Evolutionary conservation across 179 eudicot genomes (phyloP).

Genomic region (Beta corolliflora): DNA sequence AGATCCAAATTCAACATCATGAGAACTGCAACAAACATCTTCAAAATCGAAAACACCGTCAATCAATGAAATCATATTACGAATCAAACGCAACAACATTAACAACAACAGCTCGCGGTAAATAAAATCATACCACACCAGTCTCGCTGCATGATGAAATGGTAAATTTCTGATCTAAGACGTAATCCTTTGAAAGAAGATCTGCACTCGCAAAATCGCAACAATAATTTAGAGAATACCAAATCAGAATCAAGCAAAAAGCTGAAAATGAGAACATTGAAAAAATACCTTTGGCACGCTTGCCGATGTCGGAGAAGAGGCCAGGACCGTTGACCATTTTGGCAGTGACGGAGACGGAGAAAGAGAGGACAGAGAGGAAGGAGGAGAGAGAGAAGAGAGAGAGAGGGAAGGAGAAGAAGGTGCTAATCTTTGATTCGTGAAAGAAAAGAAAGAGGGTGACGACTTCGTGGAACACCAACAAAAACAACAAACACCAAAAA

Average conservation of each 20-base stretch:
- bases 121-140: constrained; percentile 65
- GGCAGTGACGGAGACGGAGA: constrained; percentile 14
- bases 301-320: constrained; percentile 90
- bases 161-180: constrained; percentile 85
- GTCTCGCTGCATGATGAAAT: constrained; percentile 70
- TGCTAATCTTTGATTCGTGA: no score
- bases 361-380: neutral
- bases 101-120: neutral
- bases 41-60: neutral
- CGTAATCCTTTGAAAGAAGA: constrained; percentile 79
- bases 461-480: neutral
- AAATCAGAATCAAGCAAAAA: neutral
- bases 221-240: neutral
- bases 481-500: neutral
- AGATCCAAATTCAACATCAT: neutral
- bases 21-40: neutral
- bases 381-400: constrained; percentile 18
- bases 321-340: constrained; percentile 86
- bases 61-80: neutral
- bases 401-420: neutral
- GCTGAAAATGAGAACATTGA: neutral
- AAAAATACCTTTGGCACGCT: constrained; percentile 74
- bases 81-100: constrained; percentile 1
- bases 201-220: constrained; percentile 42
- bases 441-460: neutral